Conservation (phyloP, 345 rosid species). For the Rhodomyrtus tomentosa region DNA sequence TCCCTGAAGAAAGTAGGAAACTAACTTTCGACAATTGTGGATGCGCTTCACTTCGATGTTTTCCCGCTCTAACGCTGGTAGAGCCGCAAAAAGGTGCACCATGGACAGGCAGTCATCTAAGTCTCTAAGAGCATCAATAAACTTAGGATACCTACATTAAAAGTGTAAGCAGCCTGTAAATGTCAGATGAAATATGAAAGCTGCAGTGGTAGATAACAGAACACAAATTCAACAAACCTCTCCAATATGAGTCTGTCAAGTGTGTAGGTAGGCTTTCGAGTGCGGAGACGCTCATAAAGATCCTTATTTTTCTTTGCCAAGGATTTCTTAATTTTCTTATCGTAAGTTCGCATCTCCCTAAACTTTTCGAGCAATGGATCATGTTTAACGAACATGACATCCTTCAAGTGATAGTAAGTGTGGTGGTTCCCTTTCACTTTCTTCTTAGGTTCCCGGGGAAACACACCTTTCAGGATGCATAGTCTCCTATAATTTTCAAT, state of each 20-base stretch:
- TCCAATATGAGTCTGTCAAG: slow-evolving; percentile 64
- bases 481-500: slow-evolving; percentile 40
- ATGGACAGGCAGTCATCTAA: slow-evolving; percentile 89
- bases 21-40: slow-evolving; percentile 78
- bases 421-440: slow-evolving; percentile 90
- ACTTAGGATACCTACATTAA: slow-evolving; percentile 67
- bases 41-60: slow-evolving; percentile 66
- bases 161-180: background rate
- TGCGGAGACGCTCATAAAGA: slow-evolving; percentile 43
- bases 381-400: slow-evolving; percentile 66
- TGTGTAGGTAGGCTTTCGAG: slow-evolving; percentile 64
- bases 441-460: slow-evolving; percentile 91
- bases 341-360: slow-evolving; percentile 61
- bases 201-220: background rate
- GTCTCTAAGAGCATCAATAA: slow-evolving; percentile 83
- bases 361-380: slow-evolving; percentile 86
- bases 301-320: slow-evolving; percentile 73
- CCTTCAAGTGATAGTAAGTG: slow-evolving; percentile 92
- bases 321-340: slow-evolving; percentile 72
- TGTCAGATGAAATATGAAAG: background rate
- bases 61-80: slow-evolving; percentile 74
- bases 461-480: slow-evolving; percentile 76
- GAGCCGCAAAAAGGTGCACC: slow-evolving; percentile 91
- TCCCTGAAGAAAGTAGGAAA: background rate
- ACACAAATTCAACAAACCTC: slow-evolving; percentile 35